Evolutionary conservation across 179 eudicot species (phyloP).

Genomic region (Silene vulgaris): DNA sequence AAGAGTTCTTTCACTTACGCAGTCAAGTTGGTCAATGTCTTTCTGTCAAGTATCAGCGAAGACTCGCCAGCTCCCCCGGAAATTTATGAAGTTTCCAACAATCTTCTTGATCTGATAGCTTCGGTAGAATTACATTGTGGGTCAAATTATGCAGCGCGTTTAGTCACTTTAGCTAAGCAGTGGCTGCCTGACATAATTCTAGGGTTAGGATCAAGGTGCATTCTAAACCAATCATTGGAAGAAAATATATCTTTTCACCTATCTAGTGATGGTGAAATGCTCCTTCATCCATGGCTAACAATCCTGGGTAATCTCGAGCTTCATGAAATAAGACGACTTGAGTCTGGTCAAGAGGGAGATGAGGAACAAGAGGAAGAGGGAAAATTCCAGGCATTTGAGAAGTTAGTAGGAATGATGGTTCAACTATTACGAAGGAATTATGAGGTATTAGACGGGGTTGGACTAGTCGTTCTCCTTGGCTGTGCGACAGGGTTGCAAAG

Average conservation of each 20-base stretch:
- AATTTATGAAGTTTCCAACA: constrained; percentile 49
- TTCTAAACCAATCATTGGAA: constrained; percentile 33
- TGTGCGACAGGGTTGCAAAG: constrained; percentile 39
- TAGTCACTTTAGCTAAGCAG: constrained; percentile 48
- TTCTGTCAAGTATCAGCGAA: constrained; percentile 20
- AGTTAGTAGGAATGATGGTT: constrained; percentile 43
- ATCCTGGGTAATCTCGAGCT: constrained; percentile 60
- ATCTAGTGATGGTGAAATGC: constrained; percentile 31
- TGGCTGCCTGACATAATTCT: constrained; percentile 87
- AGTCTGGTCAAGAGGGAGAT: constrained; percentile 39
- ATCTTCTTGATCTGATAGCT: constrained; percentile 51
- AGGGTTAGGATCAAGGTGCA: constrained; percentile 54
- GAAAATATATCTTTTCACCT: constrained; percentile 26
- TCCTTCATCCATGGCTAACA: constrained; percentile 54
- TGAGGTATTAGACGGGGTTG: constrained; percentile 53
- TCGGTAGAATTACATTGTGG: constrained; percentile 59
- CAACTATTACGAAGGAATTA: constrained; percentile 38
- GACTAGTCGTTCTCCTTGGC: constrained; percentile 41
- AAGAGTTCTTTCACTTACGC: constrained; percentile 52
- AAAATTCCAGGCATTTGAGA: constrained; percentile 52
- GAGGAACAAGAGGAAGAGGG: constrained; percentile 27
- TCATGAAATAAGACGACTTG: constrained; percentile 36
- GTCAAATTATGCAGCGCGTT: constrained; percentile 53
- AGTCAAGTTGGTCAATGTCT: constrained; percentile 4
- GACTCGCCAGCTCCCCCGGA: constrained; percentile 35